Percentiles rank a stretch among this genome's conserved stretches.
phyloP scores from a whole-genome alignment of 768 basidiomycete species.

The Clathrus columnatus region DNA sequence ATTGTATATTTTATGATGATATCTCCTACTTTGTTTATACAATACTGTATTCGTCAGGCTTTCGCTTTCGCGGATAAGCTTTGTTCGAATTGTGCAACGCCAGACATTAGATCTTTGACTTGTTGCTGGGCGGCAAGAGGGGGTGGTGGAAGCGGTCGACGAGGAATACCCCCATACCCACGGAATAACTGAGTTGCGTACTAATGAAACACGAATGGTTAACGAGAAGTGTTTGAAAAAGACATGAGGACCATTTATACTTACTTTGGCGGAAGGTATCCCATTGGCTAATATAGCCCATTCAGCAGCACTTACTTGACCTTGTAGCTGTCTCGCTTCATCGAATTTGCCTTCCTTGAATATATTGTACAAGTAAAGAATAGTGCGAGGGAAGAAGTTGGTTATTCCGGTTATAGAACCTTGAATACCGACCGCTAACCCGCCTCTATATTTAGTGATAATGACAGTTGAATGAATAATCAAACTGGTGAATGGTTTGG shows the following conservation, averaged over 20 bases:
- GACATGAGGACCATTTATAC: not conserved
- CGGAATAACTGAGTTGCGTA: slow-evolving; percentile 12
- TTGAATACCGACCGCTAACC: slow-evolving; percentile 43
- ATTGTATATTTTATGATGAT: no score
- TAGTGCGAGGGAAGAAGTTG: slow-evolving; percentile 30
- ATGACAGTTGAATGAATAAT: not conserved
- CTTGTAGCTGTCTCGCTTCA: slow-evolving; percentile 12
- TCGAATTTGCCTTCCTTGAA: slow-evolving; percentile 8
- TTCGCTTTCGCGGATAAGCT: not conserved
- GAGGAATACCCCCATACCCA: slow-evolving; percentile 73
- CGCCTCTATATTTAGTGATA: not conserved
- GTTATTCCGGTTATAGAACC: slow-evolving; percentile 91
- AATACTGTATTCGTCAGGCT: not conserved
- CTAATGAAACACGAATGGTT: not conserved
- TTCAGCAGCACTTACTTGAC: slow-evolving; percentile 10
- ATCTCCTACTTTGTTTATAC: not conserved
- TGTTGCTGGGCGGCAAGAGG: slow-evolving; percentile 2
- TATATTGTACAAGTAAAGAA: slow-evolving; percentile 8
- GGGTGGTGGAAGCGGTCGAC: slow-evolving; percentile 61
- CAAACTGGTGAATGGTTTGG: not conserved
- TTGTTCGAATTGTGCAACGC: not conserved
- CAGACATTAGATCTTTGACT: slow-evolving; percentile 8
- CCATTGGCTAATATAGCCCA: slow-evolving; percentile 12
- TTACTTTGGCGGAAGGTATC: slow-evolving; percentile 15
- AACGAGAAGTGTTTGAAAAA: not conserved